Evolutionary conservation across 2,329 filamentous ascomycete genomes (phyloP), one percentile per base, ranked within the genome.

Genomic region (Taxawa tesnikishii): DNA sequence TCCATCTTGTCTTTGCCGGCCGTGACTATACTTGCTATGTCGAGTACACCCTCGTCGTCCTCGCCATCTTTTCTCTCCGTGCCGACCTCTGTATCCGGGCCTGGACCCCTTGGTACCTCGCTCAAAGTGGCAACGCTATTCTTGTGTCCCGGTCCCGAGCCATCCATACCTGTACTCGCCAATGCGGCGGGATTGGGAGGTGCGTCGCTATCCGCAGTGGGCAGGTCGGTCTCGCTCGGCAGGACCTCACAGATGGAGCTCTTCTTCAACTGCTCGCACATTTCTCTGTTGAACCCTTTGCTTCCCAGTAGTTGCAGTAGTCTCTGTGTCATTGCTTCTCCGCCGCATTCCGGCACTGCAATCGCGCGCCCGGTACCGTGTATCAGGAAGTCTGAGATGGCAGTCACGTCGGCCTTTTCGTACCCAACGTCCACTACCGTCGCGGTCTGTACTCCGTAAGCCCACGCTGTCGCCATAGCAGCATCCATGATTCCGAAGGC

Each of bases 381-480:
- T 61, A 92, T 70, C 28, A 75, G 62, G 47, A 82, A 88, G 40
- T 96, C 88, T 36, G 79, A 77, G 30, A 98, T 75, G 35, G 87
- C 88, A 1, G 85, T 93, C 13, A 98, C 73, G 48, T 98, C 87
- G 15, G 88, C 83, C 62, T 96, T 96, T 48, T 83, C 76, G 53
- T 77, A 83, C 8, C 90, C 90, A 38, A 98, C 80, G 54, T 98
- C 90, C 15, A 98, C 69, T 13, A 98, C 73, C 0, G 84, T 90
- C 48, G 90, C 79, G 45, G 74, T 84, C 18, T 77, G 69, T 17
- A 85, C 70, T 8, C 84, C 87, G 50, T 92, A 96, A 35, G 90
- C 75, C 48, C 75, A 79, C 36, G 65, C 79, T 1, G 84, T 81
- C 15, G 90, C 87, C 28, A 92, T 62, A 3, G 83, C 87, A 45